Conservation (phyloP, 2,329 filamentous ascomycete species). For the Cercospora brassicicola region DNA sequence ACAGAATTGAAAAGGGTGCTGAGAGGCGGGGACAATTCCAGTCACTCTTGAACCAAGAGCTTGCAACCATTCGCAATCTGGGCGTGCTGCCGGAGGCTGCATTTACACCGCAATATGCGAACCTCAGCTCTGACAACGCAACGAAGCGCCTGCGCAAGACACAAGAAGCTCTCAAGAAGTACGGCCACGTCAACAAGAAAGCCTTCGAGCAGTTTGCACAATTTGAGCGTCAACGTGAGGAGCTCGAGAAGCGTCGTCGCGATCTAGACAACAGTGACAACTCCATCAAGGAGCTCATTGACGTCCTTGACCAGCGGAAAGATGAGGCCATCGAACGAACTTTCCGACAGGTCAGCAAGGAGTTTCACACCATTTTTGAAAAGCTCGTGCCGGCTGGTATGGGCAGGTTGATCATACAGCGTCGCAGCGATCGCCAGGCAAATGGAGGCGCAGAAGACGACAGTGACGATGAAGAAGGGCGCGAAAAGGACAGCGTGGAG, state of each 20-base stretch:
- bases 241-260: constrained; percentile 76
- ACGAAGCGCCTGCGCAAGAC: constrained; percentile 78
- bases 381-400: constrained; percentile 92
- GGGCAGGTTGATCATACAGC: constrained; percentile 88
- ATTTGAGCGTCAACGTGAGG: constrained; percentile 89
- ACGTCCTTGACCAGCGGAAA: constrained; percentile 89
- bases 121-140: constrained; percentile 69
- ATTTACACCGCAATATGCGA: constrained; percentile 79
- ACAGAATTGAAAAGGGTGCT: constrained; percentile 86
- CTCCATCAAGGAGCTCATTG: constrained; percentile 89
- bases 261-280: constrained; percentile 84
- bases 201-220: constrained; percentile 98
- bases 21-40: constrained; percentile 80
- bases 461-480: constrained; percentile 59
- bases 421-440: constrained; percentile 73
- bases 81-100: constrained; percentile 92
- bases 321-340: constrained; percentile 98
- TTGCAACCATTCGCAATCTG: constrained; percentile 85
- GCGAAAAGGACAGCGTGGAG: constrained; percentile 62
- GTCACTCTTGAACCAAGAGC: constrained; percentile 74
- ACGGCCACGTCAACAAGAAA: constrained; percentile 98
- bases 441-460: constrained; percentile 52
- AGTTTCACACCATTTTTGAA: constrained; percentile 91
- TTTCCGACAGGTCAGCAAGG: constrained; percentile 94
- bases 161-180: constrained; percentile 91